Percentiles rank a stretch among this genome's conserved stretches.
These are phyloP conservation scores for Mortierella sp. DNA, from an alignment of 371 early-diverging fungal genomes.

Conservation along the genomic window DNA sequence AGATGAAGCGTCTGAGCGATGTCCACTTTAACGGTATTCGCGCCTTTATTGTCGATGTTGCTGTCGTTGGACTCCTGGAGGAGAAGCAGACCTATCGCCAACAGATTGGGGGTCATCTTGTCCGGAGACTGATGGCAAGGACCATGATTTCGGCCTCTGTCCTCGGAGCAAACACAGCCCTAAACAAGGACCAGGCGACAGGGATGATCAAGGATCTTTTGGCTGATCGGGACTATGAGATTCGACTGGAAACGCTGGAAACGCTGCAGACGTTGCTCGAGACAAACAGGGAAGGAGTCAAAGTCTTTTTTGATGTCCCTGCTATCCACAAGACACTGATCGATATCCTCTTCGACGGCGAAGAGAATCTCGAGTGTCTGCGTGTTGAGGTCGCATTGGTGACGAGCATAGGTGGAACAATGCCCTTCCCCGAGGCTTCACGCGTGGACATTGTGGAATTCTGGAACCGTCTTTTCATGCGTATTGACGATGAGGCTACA, in stretches of 20 bases:
- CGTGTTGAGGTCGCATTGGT: constrained; percentile 61
- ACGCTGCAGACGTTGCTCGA: constrained; percentile 51
- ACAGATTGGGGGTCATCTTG: constrained; percentile 61
- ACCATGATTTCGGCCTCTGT: constrained; percentile 52
- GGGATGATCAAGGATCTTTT: constrained; percentile 52
- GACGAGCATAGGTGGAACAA: constrained; percentile 33
- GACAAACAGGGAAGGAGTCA: constrained; percentile 28
- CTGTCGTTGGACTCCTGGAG: constrained; percentile 39
- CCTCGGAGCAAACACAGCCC: constrained; percentile 39
- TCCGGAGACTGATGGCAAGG: constrained; percentile 60
- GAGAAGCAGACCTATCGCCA: constrained; percentile 36
- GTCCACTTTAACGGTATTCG: constrained; percentile 42
- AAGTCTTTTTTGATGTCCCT: constrained; percentile 21
- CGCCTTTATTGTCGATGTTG: constrained; percentile 33
- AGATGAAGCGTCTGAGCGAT: constrained; percentile 37
- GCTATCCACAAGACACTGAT: constrained; percentile 58
- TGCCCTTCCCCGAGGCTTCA: constrained; percentile 54
- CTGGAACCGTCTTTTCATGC: constrained; percentile 45
- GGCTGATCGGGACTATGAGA: constrained; percentile 67
- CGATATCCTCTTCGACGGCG: constrained; percentile 61
- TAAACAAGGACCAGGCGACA: constrained; percentile 40
- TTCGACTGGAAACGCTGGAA: constrained; percentile 64
- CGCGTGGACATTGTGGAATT: constrained; percentile 52
- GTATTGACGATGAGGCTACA: constrained; percentile 41
- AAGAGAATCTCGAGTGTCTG: constrained; percentile 65